Base-by-base conservation (phyloP, 805 yeast species). In the Ogataea pilisensis region DNA sequence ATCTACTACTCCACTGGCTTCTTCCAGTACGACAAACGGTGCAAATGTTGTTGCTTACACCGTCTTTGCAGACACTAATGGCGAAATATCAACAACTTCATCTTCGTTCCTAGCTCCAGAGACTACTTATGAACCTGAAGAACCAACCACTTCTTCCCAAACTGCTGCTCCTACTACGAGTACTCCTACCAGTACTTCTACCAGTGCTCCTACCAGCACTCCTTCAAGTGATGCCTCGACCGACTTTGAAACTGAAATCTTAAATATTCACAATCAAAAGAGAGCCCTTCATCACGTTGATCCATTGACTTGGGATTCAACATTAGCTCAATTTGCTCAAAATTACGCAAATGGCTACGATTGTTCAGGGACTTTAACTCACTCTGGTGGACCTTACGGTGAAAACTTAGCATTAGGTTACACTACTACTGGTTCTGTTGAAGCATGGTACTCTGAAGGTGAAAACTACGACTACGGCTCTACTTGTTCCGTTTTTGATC, bases 371-470 rank as follows among this genome's bases (percentile, higher is more conserved):
- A 62, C 67, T 39, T 67, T 84, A 50, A 61, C 70, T 14, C 91
- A 85, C 63, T 79, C 88, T 17, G 68, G 72, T 28, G 81, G 85
- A 28, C 69, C 70, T 17, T 81, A 80, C 58, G 93, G 93, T 65
- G 91, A 85, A 60, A 85, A 85, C 65, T 69, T 85, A 49, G 90
- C 89, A 14, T 73, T 78, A 31, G 91, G 88, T 45, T 82, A 72
- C 62, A 49, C 72, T 53, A 72, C 72, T 50, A 60, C 70, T 11
- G 79, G 76, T 24, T 55, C 69, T 22, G 84, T 82, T 30, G 82
- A 80, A 45, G 79, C 83, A 31, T 85, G 93, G 93, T 84, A 84
- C 63, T 61, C 68, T 44, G 91, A 85, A 66, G 82, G 80, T 49
- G 42, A 53, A 9, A 44, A 58, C 38, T 85, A 82, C 64, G 65